Evolutionary conservation across 1,284 basidiomycete species (phyloP).

Genomic region (Somion occarium): DNA sequence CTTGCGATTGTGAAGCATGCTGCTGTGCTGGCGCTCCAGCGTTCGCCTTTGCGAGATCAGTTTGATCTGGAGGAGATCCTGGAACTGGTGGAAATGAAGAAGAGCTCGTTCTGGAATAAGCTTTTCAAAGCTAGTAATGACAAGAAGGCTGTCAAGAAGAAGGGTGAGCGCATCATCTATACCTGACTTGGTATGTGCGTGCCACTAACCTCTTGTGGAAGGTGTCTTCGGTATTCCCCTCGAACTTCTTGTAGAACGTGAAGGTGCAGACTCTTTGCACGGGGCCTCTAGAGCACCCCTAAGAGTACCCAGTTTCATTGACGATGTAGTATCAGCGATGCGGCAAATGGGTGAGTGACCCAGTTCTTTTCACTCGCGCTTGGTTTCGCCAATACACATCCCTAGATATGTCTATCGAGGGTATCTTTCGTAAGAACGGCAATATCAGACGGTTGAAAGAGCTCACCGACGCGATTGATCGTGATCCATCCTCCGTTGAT

Average conservation of each 20-base stretch:
- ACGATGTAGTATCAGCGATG: slow-evolving; percentile 98
- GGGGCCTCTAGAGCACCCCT: slow-evolving; percentile 85
- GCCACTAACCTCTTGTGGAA: slow-evolving; percentile 17
- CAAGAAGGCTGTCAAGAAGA: slow-evolving; percentile 87
- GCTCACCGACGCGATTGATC: slow-evolving; percentile 89
- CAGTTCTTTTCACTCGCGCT: slow-evolving; percentile 4
- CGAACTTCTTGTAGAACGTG: slow-evolving; percentile 91
- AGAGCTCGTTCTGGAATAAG: slow-evolving; percentile 96
- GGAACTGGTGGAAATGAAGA: slow-evolving; percentile 91
- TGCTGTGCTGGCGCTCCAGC: slow-evolving; percentile 78
- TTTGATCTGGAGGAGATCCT: slow-evolving; percentile 90
- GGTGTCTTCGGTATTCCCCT: slow-evolving; percentile 92
- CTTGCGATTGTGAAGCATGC: slow-evolving; percentile 90
- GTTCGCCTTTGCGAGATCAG: slow-evolving; percentile 75
- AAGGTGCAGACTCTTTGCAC: slow-evolving; percentile 90
- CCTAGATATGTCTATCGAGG: slow-evolving; percentile 95
- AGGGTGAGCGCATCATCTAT: slow-evolving; percentile 52
- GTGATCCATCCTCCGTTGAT: slow-evolving; percentile 87
- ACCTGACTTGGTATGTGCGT: slow-evolving; percentile 1
- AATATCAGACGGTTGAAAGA: slow-evolving; percentile 94
- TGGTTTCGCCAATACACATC: not conserved
- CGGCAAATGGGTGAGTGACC: slow-evolving; percentile 90
- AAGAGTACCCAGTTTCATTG: slow-evolving; percentile 94
- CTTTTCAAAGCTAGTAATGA: slow-evolving; percentile 89
- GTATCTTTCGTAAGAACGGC: slow-evolving; percentile 98